Evolutionary conservation across 495 filamentous ascomycete species (phyloP), one percentile per base, ranked within the genome.

Genomic region (Rhypophila decipiens): DNA sequence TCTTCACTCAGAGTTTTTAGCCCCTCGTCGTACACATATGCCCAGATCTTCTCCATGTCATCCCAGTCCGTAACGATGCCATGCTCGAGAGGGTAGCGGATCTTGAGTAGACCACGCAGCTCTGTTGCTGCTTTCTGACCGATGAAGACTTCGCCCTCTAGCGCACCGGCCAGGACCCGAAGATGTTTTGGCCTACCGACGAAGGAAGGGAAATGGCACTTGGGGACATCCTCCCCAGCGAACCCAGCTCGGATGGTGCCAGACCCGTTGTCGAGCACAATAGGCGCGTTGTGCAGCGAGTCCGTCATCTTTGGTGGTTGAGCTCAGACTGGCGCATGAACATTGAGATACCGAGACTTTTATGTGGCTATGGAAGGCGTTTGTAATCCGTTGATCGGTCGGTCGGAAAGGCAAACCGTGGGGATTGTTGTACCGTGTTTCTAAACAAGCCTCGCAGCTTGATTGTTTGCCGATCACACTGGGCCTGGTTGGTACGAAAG

Each of bases 21-120:
- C 35, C 78, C 79, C 48, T 80, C 76, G 22, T 70, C 73, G 55
- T 80, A 80, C 2, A 80, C 76, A 47, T 73, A 78, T 53, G 89
- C 86, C 93, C 93, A 99, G 68, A 99, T 99, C 66, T 87, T 85
- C 72, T 97, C 93, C 93, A 99, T 99, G 61, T 99, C 93, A 58
- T 97, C 93, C 93, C 93, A 99, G 68, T 99, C 90, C 50, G 93
- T 99, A 39, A 99, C 93, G 53, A 97, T 93, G 59, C 93, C 93
- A 66, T 99, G 93, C 66, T 96, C 94, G 46, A 99, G 75, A 35
- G 93, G 93, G 60, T 97, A 97, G 42, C 82, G 78, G 58, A 99
- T 90, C 73, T 96, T 97, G 55, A 99, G 73, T 50, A 99, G 74
- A 13, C 93, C 93, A 63, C 93, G 82, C 58, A 95, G 77, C 56